phyloP scores from a whole-genome alignment of 306 rosid genomes.

The cucumber (Cucumis sativus) region DNA sequence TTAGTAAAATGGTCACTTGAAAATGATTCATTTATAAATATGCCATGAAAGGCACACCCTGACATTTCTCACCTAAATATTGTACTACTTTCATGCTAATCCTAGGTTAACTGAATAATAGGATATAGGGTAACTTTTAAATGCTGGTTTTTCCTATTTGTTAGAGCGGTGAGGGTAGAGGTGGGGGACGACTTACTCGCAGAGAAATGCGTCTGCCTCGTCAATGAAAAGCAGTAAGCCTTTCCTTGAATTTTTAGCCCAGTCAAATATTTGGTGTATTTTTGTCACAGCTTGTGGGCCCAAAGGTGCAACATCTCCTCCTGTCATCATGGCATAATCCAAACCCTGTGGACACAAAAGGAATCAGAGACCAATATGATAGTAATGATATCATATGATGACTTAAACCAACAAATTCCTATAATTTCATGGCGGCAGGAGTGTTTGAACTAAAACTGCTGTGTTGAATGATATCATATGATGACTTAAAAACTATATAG shows the following conservation, averaged over 20 bases:
- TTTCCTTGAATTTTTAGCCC: constrained; percentile 89
- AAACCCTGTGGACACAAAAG: constrained; percentile 49
- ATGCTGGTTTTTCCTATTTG: neutral
- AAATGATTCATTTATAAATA: neutral
- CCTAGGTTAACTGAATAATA: neutral
- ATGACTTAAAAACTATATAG: neutral
- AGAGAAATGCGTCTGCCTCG: constrained; percentile 98
- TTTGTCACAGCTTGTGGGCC: constrained; percentile 96
- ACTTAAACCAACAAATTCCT: neutral
- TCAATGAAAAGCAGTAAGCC: constrained; percentile 93
- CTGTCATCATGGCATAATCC: constrained; percentile 99
- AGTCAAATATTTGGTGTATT: constrained; percentile 96
- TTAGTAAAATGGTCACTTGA: neutral
- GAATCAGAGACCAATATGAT: neutral
- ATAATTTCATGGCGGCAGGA: neutral
- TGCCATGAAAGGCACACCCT: neutral
- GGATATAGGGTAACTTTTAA: neutral
- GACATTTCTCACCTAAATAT: neutral
- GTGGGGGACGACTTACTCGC: constrained; percentile 65
- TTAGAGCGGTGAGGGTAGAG: neutral
- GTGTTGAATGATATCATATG: neutral
- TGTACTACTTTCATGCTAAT: neutral
- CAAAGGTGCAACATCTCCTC: constrained; percentile 98
- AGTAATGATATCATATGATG: too few species aligned
- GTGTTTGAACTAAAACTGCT: neutral